Conservation (phyloP, 2,329 filamentous ascomycete genomes). For the Cladosporium sp. region DNA sequence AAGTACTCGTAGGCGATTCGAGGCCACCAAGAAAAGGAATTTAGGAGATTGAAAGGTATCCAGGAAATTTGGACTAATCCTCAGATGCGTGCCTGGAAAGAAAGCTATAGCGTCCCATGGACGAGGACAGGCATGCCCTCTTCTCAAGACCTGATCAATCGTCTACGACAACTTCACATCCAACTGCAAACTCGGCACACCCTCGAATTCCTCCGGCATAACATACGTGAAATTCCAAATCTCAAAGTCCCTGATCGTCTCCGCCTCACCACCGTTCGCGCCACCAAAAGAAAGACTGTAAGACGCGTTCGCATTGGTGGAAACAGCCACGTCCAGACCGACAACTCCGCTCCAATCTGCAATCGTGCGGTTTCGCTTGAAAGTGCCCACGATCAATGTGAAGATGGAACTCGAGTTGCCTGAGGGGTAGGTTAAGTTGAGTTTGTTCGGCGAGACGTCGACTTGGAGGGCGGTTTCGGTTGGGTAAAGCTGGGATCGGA, state of each 20-base stretch:
- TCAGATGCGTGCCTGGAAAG: too few relatives aligned
- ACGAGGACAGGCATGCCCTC: too few relatives aligned
- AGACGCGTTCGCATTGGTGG: constrained; percentile 40
- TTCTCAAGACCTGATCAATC: too few relatives aligned
- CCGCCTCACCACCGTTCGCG: constrained; percentile 33
- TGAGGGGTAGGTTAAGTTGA: constrained; percentile 52
- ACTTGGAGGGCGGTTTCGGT: constrained; percentile 7
- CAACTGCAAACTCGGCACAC: neutral
- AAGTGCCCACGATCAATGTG: constrained; percentile 47
- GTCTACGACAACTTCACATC: neutral
- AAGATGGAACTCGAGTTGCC: constrained; percentile 46
- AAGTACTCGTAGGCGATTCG: too few relatives aligned
- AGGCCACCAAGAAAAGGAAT: too few relatives aligned
- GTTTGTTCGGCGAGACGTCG: constrained; percentile 26
- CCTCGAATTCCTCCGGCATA: constrained; percentile 7
- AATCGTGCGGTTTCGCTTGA: constrained; percentile 42
- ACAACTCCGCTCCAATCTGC: constrained; percentile 45
- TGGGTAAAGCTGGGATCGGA: constrained; percentile 20
- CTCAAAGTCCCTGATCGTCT: constrained; percentile 35
- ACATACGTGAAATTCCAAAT: constrained; percentile 42
- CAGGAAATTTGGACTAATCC: too few relatives aligned
- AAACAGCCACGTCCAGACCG: constrained; percentile 43
- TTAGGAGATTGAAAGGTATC: too few relatives aligned
- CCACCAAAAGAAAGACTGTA: constrained; percentile 44
- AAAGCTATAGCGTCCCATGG: too few relatives aligned